These are phyloP conservation scores for Pelargonium citronellum DNA, from an alignment of 441 rosid genomes.

Conservation along the genomic window DNA sequence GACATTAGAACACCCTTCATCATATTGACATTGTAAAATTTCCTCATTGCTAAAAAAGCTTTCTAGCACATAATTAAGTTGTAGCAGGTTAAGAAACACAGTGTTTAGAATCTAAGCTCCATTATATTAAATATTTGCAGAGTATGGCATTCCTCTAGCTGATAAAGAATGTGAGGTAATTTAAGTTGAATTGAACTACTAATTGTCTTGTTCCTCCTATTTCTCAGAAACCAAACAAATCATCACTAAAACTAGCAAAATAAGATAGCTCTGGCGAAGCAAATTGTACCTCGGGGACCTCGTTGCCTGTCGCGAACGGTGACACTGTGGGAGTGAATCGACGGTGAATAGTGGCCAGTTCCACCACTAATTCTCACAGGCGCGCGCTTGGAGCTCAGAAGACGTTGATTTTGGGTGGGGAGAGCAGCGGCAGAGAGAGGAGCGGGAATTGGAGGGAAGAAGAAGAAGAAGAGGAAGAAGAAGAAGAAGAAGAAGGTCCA, in stretches of 20 bases:
- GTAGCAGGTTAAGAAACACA: no score
- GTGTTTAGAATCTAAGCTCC: no score
- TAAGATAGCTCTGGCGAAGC: background rate
- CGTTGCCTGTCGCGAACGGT: conserved; percentile 73
- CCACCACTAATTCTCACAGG: conserved; percentile 37
- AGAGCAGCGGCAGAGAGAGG: conserved; percentile 23
- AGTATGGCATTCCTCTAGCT: no score
- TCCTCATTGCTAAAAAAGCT: no score
- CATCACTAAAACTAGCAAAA: background rate
- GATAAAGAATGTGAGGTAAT: background rate
- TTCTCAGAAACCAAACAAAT: background rate
- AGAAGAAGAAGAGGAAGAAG: conserved; percentile 31
- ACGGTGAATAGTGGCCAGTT: conserved; percentile 22
- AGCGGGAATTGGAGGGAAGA: conserved; percentile 24
- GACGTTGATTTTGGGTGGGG: background rate
- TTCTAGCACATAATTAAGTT: background rate
- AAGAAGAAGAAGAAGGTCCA: conserved; percentile 35
- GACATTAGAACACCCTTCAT: no score
- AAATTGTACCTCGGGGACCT: conserved; percentile 62
- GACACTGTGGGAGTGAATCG: conserved; percentile 55
- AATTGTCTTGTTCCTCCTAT: background rate
- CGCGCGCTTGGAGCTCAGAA: conserved; percentile 41
- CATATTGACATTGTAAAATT: no score
- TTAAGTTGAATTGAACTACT: background rate
- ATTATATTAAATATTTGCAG: no score